These are phyloP conservation scores for Cadophora luteo-olivacea DNA, from an alignment of 2,329 filamentous ascomycete species.

Conservation along the genomic window DNA sequence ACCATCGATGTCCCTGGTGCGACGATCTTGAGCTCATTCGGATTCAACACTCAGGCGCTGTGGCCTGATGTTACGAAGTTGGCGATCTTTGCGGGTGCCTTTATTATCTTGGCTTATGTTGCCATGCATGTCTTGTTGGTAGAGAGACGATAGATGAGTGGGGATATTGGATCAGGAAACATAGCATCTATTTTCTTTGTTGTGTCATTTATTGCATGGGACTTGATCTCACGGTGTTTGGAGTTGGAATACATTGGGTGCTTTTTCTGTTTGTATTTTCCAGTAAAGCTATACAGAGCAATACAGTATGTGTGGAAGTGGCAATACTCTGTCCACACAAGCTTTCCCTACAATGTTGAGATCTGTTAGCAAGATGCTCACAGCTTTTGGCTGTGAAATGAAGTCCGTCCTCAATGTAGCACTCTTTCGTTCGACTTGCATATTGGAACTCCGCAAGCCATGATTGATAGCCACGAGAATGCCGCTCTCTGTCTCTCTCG, in stretches of 20 bases:
- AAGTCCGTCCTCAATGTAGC: not conserved
- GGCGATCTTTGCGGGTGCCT: conserved; percentile 80
- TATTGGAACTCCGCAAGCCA: not conserved
- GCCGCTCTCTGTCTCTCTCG: no score
- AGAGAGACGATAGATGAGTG: conserved; percentile 73
- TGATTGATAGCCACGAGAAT: not conserved
- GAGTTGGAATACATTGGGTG: not conserved
- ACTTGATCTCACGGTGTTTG: conserved; percentile 4
- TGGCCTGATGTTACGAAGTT: conserved; percentile 86
- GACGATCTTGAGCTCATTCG: conserved; percentile 92
- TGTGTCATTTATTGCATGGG: conserved; percentile 17
- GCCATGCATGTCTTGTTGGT: conserved; percentile 95
- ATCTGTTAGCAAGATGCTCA: not conserved
- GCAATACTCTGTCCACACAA: not conserved
- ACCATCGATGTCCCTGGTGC: conserved; percentile 96
- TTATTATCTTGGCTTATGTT: conserved; percentile 85
- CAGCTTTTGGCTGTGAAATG: not conserved
- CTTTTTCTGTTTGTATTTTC: not conserved
- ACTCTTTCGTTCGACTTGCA: not conserved
- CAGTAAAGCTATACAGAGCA: not conserved
- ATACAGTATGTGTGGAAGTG: not conserved
- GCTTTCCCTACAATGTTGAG: not conserved
- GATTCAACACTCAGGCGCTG: conserved; percentile 85
- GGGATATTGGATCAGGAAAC: conserved; percentile 2
- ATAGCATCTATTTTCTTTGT: not conserved